Conservation (phyloP, 306 rosid species). For the Cicer chorassanicum region DNA sequence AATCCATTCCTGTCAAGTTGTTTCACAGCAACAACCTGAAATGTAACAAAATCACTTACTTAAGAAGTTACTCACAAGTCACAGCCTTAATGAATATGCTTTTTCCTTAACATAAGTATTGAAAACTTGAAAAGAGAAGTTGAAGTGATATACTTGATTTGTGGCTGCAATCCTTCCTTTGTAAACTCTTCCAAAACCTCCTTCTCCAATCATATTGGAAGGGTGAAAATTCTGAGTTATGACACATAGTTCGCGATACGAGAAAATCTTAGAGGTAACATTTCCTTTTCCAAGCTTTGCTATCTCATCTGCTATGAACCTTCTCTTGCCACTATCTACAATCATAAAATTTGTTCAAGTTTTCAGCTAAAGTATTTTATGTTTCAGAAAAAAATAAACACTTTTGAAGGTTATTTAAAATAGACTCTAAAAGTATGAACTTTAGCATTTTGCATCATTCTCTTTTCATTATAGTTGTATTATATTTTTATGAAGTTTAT, state of each 20-base stretch:
- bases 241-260: slow-evolving; percentile 63
- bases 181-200: slow-evolving; percentile 93
- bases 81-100: slow-evolving; percentile 2
- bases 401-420: background rate
- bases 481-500: background rate
- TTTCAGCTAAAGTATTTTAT: slow-evolving; percentile 4
- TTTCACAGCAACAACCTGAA: slow-evolving; percentile 84
- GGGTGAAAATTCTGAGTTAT: slow-evolving; percentile 78
- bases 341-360: background rate
- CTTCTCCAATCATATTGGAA: slow-evolving; percentile 77
- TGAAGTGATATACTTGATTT: slow-evolving; percentile 62
- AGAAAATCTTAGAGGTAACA: slow-evolving; percentile 56
- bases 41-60: background rate
- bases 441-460: background rate
- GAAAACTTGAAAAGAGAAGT: slow-evolving; percentile 23
- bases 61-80: background rate
- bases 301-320: slow-evolving; percentile 53
- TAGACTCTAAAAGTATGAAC: background rate
- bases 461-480: background rate
- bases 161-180: slow-evolving; percentile 59
- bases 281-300: slow-evolving; percentile 74
- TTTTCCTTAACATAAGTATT: background rate
- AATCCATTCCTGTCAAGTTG: slow-evolving; percentile 95
- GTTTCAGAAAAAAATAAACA: background rate
- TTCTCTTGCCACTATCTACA: slow-evolving; percentile 45